Base-by-base conservation (phyloP, 2,329 filamentous ascomycete species). In the Aspergillus udagawae region DNA sequence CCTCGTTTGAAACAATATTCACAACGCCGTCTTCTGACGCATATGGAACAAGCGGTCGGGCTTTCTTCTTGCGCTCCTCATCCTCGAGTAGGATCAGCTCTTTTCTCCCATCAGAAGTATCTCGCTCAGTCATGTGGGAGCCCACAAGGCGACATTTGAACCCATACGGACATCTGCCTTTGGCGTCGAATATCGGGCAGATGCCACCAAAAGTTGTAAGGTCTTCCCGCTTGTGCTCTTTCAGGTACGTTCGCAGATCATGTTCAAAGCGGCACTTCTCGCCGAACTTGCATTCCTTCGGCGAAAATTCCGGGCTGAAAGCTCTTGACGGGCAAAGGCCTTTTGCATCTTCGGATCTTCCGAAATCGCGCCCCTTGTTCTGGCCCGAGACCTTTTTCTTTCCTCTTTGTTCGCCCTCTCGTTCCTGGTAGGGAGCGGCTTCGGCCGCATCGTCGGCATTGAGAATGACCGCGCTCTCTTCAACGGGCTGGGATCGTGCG, bases 111-210 rank as follows among this genome's bases (percentile, higher is more conserved):
- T 96, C 92, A 54, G 87, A 86, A 21, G 81, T 85, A 63, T 89
- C 85, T 25, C 90, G 76, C 75, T 97, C 93, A 60, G 86, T 82
- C 66, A 91, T 94, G 75, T 99, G 94, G 61, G 91, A 95, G 61
- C 83, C 83, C 35, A 91, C 89, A 69, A 97, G 96, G 23, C 93
- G 88, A 72, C 94, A 99, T 72, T 93, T 96, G 92, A 93, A 99
- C 5, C 94, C 94, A 14, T 88, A 85, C 51, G 84, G 82, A 67
- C 94, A 99, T 60, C 81, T 85, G 12, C 92, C 92, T 62, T 88
- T 84, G 17, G 80, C 79, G 63, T 90, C 87, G 73, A 86, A 97
- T 8, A 96, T 83, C 0, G 92, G 93, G 69, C 94, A 99, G 60
- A 88, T 80, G 6, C 90, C 89, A 45, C 81, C 82, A 67, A 96